Base-by-base conservation (phyloP, 805 yeast species). In the Millerozyma miso region DNA sequence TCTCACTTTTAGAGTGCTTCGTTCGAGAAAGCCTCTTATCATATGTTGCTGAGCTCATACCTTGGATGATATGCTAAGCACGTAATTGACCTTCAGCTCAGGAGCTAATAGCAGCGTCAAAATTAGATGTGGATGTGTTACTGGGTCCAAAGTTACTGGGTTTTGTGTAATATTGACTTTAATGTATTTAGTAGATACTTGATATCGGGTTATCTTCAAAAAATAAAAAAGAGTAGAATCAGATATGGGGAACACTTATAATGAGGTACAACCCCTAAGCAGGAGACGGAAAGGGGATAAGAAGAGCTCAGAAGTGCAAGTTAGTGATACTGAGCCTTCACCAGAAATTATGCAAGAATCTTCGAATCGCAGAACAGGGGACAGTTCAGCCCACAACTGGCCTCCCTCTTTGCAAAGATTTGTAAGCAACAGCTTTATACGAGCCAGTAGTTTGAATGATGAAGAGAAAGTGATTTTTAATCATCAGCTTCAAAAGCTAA, bases 351-450 rank as follows among this genome's bases (percentile, higher is more conserved):
- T 10, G 10, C 29, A 10, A 10, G 10, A 6, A 7, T 23, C 29
- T 23, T 23, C 29, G 10, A 23, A 23, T 10, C 6, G 10, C 29
- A 6, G 10, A 23, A 23, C 29, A 23, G 29, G 10, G 6, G 29
- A 23, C 10, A 31, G 19, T 23, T 18, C 19, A 7, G 20, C 19
- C 10, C 37, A 37, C 17, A 23, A 39, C 52, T 81, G 85, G 85
- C 88, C 87, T 1, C 65, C 58, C n/a, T 55, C 73, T 3, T 59
- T 82, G 33, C 79, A 72, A 53, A 55, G 59, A 12, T 83, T 79
- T 55, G 79, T 81, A 4, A 64, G 67, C 3, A 48, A 61, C 8
- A 66, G 79, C 34, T 81, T 81, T 52, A 52, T 55, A 12, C 57
- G 60, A 41, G 67, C 77, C 0, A 61, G 58, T 17, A 52, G 60